A percentile compares a stretch with the other conserved stretches of the same genome.
Conservation (phyloP, 345 rosid genomes). For the Corchorus olitorius region DNA sequence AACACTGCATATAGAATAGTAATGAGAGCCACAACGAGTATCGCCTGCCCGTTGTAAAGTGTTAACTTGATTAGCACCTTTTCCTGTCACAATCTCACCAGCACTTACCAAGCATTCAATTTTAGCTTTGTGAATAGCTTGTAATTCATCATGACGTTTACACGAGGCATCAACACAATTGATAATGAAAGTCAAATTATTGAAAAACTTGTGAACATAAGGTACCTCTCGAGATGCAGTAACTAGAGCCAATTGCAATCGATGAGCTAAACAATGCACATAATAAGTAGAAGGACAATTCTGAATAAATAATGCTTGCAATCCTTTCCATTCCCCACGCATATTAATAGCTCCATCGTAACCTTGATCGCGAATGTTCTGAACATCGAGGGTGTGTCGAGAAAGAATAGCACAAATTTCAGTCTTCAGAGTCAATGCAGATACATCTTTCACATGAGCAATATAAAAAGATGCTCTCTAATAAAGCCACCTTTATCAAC, state of each 20-base stretch:
- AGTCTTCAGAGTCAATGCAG: not conserved
- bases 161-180: not conserved
- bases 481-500: not conserved
- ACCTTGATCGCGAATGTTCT: not conserved
- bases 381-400: not conserved
- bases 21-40: not conserved
- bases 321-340: not conserved
- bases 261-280: not conserved
- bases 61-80: no score
- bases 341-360: constrained; percentile 18
- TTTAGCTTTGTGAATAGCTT: not conserved
- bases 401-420: not conserved
- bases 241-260: constrained; percentile 15
- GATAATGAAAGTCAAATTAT: not conserved
- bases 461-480: not conserved
- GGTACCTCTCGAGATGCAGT: not conserved
- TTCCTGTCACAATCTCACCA: not conserved
- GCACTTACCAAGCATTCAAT: not conserved
- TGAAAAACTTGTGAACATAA: not conserved
- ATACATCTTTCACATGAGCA: not conserved
- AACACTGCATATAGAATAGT: no score
- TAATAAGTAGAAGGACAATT: constrained; percentile 7
- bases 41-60: not conserved
- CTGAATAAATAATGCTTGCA: not conserved
- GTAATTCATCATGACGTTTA: not conserved